Evolutionary conservation across 163 green algal species (phyloP).

Genomic region (Picocystis sp.): DNA sequence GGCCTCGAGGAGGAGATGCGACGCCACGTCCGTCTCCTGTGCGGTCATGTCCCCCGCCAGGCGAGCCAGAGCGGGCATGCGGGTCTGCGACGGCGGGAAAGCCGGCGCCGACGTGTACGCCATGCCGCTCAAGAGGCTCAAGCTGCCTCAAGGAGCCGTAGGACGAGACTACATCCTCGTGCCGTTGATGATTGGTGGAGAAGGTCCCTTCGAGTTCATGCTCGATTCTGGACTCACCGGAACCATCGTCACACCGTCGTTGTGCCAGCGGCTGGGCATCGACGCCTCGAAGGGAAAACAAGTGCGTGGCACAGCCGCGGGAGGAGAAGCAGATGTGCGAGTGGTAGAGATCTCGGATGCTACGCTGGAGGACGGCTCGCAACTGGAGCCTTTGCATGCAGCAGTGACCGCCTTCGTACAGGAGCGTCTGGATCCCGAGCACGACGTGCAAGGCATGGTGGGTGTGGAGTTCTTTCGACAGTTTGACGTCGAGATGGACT

Average conservation of each 20-base stretch:
- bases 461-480: conserved; percentile 8
- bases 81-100: too few relatives aligned
- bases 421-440: conserved; percentile 7
- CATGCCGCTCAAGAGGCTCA: conserved; percentile 4
- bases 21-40: too few relatives aligned
- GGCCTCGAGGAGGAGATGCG: too few relatives aligned
- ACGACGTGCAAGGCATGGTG: conserved; percentile 9
- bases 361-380: conserved; percentile 1
- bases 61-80: too few relatives aligned
- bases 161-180: conserved; percentile 3
- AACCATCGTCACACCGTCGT: conserved; percentile 1
- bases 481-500: conserved; percentile 8
- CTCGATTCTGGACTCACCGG: conserved; percentile 7
- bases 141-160: conserved; percentile 2
- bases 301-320: too few relatives aligned
- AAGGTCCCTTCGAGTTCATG: conserved; percentile 6
- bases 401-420: background rate
- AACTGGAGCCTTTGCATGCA: too few relatives aligned
- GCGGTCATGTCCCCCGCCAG: too few relatives aligned
- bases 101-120: background rate
- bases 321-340: too few relatives aligned
- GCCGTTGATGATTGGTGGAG: background rate
- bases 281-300: too few relatives aligned
- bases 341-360: too few relatives aligned
- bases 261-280: background rate